Base-by-base conservation (phyloP, 768 basidiomycete genomes). In the Mycena alexandri region DNA sequence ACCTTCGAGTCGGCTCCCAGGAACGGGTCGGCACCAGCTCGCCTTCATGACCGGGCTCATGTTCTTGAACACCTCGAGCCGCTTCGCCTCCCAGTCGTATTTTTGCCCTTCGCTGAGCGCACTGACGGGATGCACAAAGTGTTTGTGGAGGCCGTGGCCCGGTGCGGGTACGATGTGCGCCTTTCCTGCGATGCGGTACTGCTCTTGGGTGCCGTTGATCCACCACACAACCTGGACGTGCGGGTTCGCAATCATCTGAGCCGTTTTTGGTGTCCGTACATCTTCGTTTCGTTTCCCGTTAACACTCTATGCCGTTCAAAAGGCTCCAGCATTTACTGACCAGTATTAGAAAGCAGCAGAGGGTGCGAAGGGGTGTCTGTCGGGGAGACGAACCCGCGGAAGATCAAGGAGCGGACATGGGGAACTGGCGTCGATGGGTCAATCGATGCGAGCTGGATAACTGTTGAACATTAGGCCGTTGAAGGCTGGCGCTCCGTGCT, bases 161-260 rank as follows among this genome's bases (percentile, higher is more conserved):
- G 86, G 84, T 0, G 81, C 71, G 0, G 91, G 87, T 22, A 93
- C 80, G 65, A 93, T 69, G 74, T 81, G 83, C 22, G 86, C 87
- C 16, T 76, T 76, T 1, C 90, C 93, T 0, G 80, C 67, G 73
- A 96, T 79, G 52, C 95, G 89, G 75, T 90, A 94, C 73, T 96
- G 94, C 74, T 93, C 89, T 58, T 84, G 76, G 0, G 87, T 84
- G 22, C 85, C 84, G 34, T 85, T 82, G 58, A 90, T 85, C 92
- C 93, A 96, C 89, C 91, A 95, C 13, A 83, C 86, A 47, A 90
- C 70, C 75, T 95, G 90, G 67, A 90, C 85, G 47, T 81, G 75
- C 12, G 83, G 74, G 62, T 81, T 82, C 42, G 80, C 73, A 24
- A 79, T 79, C 52, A 94, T 79, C 70, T 94, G 89, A 1, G 77